Conservation (phyloP, 495 filamentous ascomycete species). For the Pseudevernia furfuracea region DNA sequence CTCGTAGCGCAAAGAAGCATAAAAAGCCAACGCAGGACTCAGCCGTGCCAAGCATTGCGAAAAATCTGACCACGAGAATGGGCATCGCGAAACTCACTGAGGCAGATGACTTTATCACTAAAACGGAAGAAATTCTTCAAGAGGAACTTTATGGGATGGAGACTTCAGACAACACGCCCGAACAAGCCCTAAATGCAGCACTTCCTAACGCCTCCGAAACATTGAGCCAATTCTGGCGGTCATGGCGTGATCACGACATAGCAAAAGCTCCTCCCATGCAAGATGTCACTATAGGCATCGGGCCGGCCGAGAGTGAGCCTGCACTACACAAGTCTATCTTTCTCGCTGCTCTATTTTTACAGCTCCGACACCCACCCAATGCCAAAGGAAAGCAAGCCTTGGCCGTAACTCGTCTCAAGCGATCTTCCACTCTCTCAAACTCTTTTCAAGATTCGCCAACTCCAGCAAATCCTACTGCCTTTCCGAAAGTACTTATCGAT, state of each 20-base stretch:
- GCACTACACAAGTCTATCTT: slow-evolving; percentile 64
- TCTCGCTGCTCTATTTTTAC: slow-evolving; percentile 60
- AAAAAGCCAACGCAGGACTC: slow-evolving; percentile 32
- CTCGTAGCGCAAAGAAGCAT: slow-evolving; percentile 32
- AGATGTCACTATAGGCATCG: slow-evolving; percentile 45
- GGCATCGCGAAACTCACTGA: slow-evolving; percentile 40
- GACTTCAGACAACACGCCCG: slow-evolving; percentile 53
- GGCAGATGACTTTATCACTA: slow-evolving; percentile 45
- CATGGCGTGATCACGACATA: slow-evolving; percentile 37
- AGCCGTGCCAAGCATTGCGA: slow-evolving; percentile 43
- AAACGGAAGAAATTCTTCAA: slow-evolving; percentile 45
- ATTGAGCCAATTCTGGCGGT: slow-evolving; percentile 53
- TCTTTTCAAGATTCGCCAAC: slow-evolving; percentile 30
- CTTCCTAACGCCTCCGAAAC: slow-evolving; percentile 48
- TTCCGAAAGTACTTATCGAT: slow-evolving; percentile 66
- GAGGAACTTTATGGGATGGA: slow-evolving; percentile 28
- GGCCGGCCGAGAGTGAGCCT: slow-evolving; percentile 52
- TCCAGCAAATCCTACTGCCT: slow-evolving; percentile 35
- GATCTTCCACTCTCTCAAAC: slow-evolving; percentile 12
- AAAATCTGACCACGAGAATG: slow-evolving; percentile 41
- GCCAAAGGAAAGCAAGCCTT: slow-evolving; percentile 30
- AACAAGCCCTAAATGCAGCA: slow-evolving; percentile 46
- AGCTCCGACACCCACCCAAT: slow-evolving; percentile 60
- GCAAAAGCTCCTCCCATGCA: slow-evolving; percentile 45
- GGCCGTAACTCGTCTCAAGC: slow-evolving; percentile 20